Conservation (phyloP, 495 filamentous ascomycete genomes). For the Neurospora sp. region DNA sequence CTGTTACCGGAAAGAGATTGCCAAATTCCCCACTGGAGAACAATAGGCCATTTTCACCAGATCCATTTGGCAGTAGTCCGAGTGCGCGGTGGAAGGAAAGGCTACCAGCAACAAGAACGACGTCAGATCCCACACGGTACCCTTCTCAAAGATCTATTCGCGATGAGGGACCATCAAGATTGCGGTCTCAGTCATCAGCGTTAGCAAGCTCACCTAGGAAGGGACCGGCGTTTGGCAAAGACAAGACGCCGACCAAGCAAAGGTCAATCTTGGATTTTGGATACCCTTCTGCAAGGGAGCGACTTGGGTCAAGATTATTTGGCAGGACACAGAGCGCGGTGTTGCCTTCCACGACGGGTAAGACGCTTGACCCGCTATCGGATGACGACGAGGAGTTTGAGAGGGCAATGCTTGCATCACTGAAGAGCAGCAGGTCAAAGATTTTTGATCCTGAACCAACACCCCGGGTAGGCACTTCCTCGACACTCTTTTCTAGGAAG, state of each 20-base stretch:
- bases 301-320: not conserved
- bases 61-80: constrained; percentile 19
- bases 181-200: not conserved
- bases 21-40: not conserved
- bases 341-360: not conserved
- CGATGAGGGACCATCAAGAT: not conserved
- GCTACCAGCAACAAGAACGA: not conserved
- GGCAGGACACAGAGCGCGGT: not conserved
- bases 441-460: not conserved
- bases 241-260: not conserved
- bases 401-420: not conserved
- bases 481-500: not conserved
- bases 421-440: not conserved
- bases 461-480: not conserved
- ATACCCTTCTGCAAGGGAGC: not conserved
- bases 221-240: constrained; percentile 1
- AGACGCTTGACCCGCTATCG: constrained; percentile 1
- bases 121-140: not conserved
- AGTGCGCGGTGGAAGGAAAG: not conserved
- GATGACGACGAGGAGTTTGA: constrained; percentile 9
- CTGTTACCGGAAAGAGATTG: constrained; percentile 5
- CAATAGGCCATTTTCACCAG: constrained; percentile 22
- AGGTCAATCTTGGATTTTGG: constrained; percentile 11
- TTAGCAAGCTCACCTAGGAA: not conserved
- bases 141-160: not conserved